phyloP scores from a whole-genome alignment of 2,329 filamentous ascomycete species.

The Raffaelea deltoideospora region DNA sequence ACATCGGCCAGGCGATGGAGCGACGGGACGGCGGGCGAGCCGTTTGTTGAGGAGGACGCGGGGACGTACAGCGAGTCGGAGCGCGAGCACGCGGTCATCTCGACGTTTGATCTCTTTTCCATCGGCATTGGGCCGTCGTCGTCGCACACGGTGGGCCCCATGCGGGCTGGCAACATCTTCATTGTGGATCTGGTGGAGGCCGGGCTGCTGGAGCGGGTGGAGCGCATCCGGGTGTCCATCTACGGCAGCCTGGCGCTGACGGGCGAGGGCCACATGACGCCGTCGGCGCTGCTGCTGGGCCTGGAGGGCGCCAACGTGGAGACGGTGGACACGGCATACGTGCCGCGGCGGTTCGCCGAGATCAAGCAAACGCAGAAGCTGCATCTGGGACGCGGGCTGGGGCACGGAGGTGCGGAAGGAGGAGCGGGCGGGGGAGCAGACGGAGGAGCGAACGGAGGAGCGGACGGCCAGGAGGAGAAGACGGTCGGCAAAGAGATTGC shows the following conservation, averaged over 20 bases:
- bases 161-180: conserved; percentile 37
- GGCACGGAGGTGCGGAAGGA: too few species aligned
- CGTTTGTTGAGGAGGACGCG: neutral
- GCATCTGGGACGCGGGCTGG: conserved; percentile 24
- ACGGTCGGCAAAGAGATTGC: conserved; percentile 28
- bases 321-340: conserved; percentile 31
- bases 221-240: conserved; percentile 30
- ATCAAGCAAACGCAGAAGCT: conserved; percentile 31
- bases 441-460: too few species aligned
- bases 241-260: conserved; percentile 35
- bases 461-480: too few species aligned
- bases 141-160: conserved; percentile 35
- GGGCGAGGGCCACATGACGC: conserved; percentile 36
- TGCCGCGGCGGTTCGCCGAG: conserved; percentile 27
- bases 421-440: conserved; percentile 17
- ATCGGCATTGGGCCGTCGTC: conserved; percentile 36
- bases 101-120: conserved; percentile 35
- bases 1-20: too few species aligned
- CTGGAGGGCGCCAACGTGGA: conserved; percentile 33
- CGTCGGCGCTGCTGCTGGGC: conserved; percentile 31
- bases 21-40: too few species aligned
- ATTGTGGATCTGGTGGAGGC: conserved; percentile 31
- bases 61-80: conserved; percentile 33
- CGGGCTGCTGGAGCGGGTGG: conserved; percentile 26
- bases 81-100: conserved; percentile 35